Percentiles rank a stretch among this genome's conserved stretches.
Conservation (phyloP, 306 rosid species). For the Benincasa hispida region DNA sequence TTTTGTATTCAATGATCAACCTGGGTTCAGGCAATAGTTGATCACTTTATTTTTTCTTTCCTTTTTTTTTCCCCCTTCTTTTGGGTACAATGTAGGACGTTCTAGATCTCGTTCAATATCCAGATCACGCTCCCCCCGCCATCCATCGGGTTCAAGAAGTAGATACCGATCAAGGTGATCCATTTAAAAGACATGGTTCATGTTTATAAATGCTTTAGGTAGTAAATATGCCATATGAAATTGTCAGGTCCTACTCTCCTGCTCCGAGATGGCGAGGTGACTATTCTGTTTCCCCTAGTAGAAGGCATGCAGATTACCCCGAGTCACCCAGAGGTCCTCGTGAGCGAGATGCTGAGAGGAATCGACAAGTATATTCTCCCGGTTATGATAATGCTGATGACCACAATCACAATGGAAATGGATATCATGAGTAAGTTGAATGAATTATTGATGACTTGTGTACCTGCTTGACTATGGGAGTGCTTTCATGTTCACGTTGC, state of each 20-base stretch:
- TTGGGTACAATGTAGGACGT: slow-evolving; percentile 32
- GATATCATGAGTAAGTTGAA: slow-evolving; percentile 46
- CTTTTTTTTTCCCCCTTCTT: neutral
- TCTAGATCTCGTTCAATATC: slow-evolving; percentile 79
- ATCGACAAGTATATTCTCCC: slow-evolving; percentile 70
- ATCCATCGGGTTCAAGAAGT: slow-evolving; percentile 63
- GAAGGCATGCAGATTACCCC: slow-evolving; percentile 53
- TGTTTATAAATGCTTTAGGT: neutral
- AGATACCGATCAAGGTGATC: slow-evolving; percentile 81
- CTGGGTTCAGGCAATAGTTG: neutral
- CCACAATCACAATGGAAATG: slow-evolving; percentile 37
- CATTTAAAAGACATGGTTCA: neutral
- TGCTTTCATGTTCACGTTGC: neutral
- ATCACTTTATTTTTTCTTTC: neutral
- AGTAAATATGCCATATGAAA: neutral
- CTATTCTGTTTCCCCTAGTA: slow-evolving; percentile 66
- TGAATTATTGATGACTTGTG: neutral
- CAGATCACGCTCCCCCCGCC: slow-evolving; percentile 68
- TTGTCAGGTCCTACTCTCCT: slow-evolving; percentile 81
- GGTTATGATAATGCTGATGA: slow-evolving; percentile 49
- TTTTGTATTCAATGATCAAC: neutral
- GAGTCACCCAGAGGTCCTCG: slow-evolving; percentile 65
- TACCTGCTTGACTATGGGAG: neutral
- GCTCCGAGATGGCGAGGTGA: slow-evolving; percentile 65
- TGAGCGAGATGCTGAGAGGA: slow-evolving; percentile 51